Percentiles rank a stretch among this genome's conserved stretches.
phyloP scores from a whole-genome alignment of 306 rosid genomes.

The Potentilla sterilis region DNA sequence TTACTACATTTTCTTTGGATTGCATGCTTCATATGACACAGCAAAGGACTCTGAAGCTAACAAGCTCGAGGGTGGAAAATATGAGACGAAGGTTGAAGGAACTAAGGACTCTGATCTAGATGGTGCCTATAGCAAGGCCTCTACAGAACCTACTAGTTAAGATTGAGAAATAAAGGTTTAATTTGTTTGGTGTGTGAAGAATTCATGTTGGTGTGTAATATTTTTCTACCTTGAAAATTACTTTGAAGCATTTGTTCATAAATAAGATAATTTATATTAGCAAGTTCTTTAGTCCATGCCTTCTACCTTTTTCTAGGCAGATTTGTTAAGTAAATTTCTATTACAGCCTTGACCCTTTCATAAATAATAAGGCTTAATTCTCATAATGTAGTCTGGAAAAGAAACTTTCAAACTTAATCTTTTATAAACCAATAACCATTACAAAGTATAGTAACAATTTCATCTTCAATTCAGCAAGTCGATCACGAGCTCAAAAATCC shows the following conservation, averaged over 20 bases:
- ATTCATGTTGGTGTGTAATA: not conserved
- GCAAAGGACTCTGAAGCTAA: slow-evolving; percentile 33
- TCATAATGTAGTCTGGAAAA: too few relatives aligned
- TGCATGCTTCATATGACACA: slow-evolving; percentile 62
- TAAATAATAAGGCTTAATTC: not conserved
- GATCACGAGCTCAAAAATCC: too few relatives aligned
- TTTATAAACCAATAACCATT: too few relatives aligned
- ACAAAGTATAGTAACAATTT: too few relatives aligned
- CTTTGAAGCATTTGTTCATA: not conserved
- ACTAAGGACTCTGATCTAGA: not conserved
- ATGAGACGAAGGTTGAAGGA: slow-evolving; percentile 6
- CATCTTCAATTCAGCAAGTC: too few relatives aligned
- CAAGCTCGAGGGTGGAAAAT: slow-evolving; percentile 4
- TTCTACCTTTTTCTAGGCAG: not conserved
- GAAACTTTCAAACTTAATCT: too few relatives aligned
- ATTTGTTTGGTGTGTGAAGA: not conserved
- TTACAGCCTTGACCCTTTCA: too few relatives aligned
- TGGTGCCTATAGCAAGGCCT: not conserved
- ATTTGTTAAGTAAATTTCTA: not conserved
- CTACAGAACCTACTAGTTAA: slow-evolving; percentile 5
- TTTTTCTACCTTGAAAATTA: not conserved
- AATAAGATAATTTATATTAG: not conserved
- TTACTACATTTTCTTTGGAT: slow-evolving; percentile 55
- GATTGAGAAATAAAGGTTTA: not conserved
- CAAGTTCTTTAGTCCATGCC: not conserved